phyloP scores from a whole-genome alignment of 176 grass and related monocot species.

The Thalia dealbata region DNA sequence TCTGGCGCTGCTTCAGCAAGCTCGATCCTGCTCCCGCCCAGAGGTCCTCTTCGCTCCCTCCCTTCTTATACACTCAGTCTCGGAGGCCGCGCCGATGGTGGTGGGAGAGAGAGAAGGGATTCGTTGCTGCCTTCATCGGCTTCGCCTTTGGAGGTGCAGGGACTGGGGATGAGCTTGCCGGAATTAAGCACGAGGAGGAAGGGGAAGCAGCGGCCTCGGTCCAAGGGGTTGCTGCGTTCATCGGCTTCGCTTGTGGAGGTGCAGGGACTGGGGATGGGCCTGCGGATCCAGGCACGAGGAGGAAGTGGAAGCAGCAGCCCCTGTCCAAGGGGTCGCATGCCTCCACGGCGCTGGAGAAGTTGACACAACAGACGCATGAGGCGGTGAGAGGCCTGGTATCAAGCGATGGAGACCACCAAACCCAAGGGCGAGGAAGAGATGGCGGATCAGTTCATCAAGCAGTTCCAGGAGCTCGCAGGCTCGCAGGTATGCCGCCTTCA shows the following conservation, averaged over 20 bases:
- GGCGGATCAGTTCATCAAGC: constrained; percentile 96
- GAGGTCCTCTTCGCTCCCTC: neutral
- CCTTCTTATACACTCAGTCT: neutral
- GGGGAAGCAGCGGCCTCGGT: constrained; percentile 44
- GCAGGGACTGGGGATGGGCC: constrained; percentile 49
- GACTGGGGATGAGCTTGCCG: constrained; percentile 58
- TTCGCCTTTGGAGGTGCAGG: constrained; percentile 22
- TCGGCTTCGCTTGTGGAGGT: constrained; percentile 11
- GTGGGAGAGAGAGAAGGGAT: constrained; percentile 3
- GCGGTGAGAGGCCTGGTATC: constrained; percentile 76
- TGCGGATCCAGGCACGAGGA: constrained; percentile 51
- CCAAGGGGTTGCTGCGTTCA: neutral
- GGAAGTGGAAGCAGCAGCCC: constrained; percentile 42
- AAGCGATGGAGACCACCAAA: constrained; percentile 20
- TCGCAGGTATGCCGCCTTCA: constrained; percentile 32
- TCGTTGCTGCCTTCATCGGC: neutral
- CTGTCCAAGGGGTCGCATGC: constrained; percentile 36
- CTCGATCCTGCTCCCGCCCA: constrained; percentile 18
- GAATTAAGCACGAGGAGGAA: constrained; percentile 52
- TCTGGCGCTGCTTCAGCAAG: constrained; percentile 26
- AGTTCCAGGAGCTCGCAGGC: constrained; percentile 92
- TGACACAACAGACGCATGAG: constrained; percentile 77
- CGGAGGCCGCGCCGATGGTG: neutral
- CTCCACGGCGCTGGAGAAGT: constrained; percentile 81
- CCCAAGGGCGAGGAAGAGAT: constrained; percentile 37